Percentiles rank a stretch among this genome's conserved stretches.
Conservation (phyloP, 192 early-diverging fungal species). For the Lobulomyces angularis region DNA sequence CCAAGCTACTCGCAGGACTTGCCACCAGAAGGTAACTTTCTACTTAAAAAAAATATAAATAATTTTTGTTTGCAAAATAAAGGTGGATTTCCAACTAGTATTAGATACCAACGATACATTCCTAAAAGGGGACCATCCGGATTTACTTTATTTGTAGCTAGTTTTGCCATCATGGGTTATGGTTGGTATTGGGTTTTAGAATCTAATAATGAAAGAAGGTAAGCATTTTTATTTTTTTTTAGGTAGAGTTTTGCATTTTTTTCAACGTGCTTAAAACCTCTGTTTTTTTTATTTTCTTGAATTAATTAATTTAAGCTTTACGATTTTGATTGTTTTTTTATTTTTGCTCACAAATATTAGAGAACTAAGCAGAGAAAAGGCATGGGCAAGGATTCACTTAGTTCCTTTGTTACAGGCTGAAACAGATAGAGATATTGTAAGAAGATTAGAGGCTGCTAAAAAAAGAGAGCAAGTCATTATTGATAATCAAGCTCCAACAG, state of each 20-base stretch:
- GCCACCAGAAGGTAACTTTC: no score
- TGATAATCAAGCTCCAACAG: no score
- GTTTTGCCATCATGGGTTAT: slow-evolving; percentile 63
- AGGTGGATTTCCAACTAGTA: slow-evolving; percentile 69
- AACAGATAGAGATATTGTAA: slow-evolving; percentile 78
- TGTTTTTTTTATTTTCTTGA: neutral
- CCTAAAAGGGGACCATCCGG: slow-evolving; percentile 88
- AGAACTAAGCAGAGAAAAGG: slow-evolving; percentile 82
- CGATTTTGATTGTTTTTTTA: neutral
- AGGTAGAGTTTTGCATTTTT: slow-evolving; percentile 1
- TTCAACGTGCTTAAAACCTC: neutral
- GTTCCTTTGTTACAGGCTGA: slow-evolving; percentile 87
- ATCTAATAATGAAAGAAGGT: slow-evolving; percentile 59
- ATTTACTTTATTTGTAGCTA: slow-evolving; percentile 58
- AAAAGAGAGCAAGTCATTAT: slow-evolving; percentile 73
- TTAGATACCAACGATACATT: slow-evolving; percentile 78
- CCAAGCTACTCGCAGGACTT: no score
- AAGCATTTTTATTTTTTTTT: slow-evolving; percentile 8
- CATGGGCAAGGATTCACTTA: slow-evolving; percentile 86
- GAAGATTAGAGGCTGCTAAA: slow-evolving; percentile 59
- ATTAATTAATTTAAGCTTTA: neutral
- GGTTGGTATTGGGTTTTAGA: slow-evolving; percentile 65
- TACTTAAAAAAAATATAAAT: no score
- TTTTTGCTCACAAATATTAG: slow-evolving; percentile 20
- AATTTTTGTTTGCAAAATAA: no score